Evolutionary conservation across 495 filamentous ascomycete genomes (phyloP), one percentile per base, ranked within the genome.

Genomic region (Penicillium odoratum): DNA sequence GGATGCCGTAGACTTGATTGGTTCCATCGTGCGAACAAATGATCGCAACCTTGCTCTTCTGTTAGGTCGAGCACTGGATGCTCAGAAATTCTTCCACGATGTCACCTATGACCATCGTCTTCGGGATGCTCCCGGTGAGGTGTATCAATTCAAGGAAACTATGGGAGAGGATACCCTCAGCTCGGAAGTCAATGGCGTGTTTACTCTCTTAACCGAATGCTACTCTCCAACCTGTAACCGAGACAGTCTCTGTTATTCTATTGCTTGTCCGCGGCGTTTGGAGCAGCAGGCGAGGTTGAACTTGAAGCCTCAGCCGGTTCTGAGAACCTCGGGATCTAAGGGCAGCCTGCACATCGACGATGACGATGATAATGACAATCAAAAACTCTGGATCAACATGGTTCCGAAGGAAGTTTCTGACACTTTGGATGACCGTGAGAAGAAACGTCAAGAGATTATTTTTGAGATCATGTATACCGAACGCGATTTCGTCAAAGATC

Each of bases 51-150:
- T 99, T 60, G 94, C 95, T 42, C 77, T 99, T 54, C 84, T 99
- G 10, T 74, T 99, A n/a, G 95, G 95, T 46, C 83, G 95, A 61
- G 90, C 92, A 55, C 77, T 99, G 45, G 95, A 99, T 76, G 95
- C 95, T 43, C 95, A 99, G 73, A 99, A 98, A 71, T 97, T 98
- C 72, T 99, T 99, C 70, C 95, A 98, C 71, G 95, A 99, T 83
- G 95, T 98, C 42, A 97, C 93, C 4, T 99, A 99, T 71, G 93
- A 96, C 59, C 95, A 99, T 69, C 85, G 95, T 48, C 77, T 99
- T 54, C 87, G 95, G 64, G 95, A 99, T 75, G 93, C 92, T 7
- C 78, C 84, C 10, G 85, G 83, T 44, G 95, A 99, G 69, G 88
- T 99, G 61, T 99, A 97, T 72, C 93, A 97, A 69, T 99, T 99